phyloP scores from a whole-genome alignment of 495 filamentous ascomycete genomes.

The Friedmanniomyces simplex region DNA sequence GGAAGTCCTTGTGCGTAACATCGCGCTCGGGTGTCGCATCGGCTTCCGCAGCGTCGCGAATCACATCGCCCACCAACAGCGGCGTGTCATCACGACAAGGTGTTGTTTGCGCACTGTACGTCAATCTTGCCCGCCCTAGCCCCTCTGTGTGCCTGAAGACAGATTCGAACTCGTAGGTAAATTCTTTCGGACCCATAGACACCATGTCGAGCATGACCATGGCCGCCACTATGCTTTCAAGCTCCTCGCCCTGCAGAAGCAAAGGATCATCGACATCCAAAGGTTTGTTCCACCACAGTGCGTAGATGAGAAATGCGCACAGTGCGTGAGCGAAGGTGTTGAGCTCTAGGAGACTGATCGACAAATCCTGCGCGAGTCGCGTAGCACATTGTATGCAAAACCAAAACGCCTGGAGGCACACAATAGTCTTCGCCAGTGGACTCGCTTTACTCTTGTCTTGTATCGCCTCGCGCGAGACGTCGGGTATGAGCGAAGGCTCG shows the following conservation, averaged over 20 bases:
- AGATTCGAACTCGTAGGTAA: neutral
- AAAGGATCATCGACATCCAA: slow-evolving; percentile 25
- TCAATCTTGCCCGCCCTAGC: neutral
- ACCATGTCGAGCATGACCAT: neutral
- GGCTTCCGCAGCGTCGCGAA: too few relatives aligned
- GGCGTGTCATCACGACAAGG: too few relatives aligned
- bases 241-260: neutral
- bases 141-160: neutral
- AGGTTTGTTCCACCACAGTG: slow-evolving; percentile 38
- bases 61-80: too few relatives aligned
- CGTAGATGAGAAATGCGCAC: slow-evolving; percentile 32
- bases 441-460: slow-evolving; percentile 36
- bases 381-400: slow-evolving; percentile 28
- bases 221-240: neutral
- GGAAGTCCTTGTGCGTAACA: neutral
- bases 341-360: slow-evolving; percentile 34
- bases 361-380: slow-evolving; percentile 22
- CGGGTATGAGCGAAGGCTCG: slow-evolving; percentile 15
- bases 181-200: neutral
- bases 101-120: neutral
- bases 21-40: too few relatives aligned
- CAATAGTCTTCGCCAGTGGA: slow-evolving; percentile 27
- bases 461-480: slow-evolving; percentile 26
- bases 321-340: slow-evolving; percentile 37
- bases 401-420: slow-evolving; percentile 32